These are phyloP conservation scores for Opeltia flavorubescens DNA, from an alignment of 495 filamentous ascomycete genomes.

Conservation along the genomic window DNA sequence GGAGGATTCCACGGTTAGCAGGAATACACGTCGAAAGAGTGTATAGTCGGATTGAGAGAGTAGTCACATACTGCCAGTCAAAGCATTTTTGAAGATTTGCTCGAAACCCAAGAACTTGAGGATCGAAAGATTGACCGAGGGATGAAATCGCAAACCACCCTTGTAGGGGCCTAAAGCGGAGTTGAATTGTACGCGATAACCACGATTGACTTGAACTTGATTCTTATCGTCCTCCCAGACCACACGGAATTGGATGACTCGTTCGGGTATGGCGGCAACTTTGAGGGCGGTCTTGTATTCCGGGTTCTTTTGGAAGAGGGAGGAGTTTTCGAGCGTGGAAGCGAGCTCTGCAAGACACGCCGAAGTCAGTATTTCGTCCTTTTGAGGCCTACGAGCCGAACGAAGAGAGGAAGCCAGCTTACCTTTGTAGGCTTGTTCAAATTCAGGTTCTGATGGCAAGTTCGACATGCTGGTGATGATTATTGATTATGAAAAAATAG, in stretches of 20 bases:
- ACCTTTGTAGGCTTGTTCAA: constrained; percentile 98
- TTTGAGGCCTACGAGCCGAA: background rate
- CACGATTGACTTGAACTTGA: constrained; percentile 83
- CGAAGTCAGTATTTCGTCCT: background rate
- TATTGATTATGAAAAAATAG: background rate
- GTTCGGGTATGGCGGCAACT: constrained; percentile 85
- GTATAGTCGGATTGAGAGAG: background rate
- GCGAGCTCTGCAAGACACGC: constrained; percentile 54
- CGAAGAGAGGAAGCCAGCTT: constrained; percentile 12
- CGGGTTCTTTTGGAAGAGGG: constrained; percentile 84
- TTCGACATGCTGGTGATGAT: constrained; percentile 51
- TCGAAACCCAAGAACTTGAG: constrained; percentile 98
- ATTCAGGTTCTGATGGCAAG: constrained; percentile 83
- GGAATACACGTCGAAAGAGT: constrained; percentile 8
- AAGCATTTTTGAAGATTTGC: constrained; percentile 99
- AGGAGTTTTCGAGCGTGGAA: constrained; percentile 83
- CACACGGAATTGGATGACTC: constrained; percentile 92
- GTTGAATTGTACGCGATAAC: constrained; percentile 98
- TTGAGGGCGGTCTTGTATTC: constrained; percentile 84
- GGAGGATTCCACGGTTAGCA: constrained; percentile 4
- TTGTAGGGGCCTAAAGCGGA: constrained; percentile 97
- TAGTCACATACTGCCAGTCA: constrained; percentile 69
- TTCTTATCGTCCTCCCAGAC: constrained; percentile 91
- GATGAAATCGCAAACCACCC: constrained; percentile 92
- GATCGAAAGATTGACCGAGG: constrained; percentile 90